Base-by-base conservation (phyloP, 2,329 filamentous ascomycete genomes). In the Colletotrichum orchidophilum region DNA sequence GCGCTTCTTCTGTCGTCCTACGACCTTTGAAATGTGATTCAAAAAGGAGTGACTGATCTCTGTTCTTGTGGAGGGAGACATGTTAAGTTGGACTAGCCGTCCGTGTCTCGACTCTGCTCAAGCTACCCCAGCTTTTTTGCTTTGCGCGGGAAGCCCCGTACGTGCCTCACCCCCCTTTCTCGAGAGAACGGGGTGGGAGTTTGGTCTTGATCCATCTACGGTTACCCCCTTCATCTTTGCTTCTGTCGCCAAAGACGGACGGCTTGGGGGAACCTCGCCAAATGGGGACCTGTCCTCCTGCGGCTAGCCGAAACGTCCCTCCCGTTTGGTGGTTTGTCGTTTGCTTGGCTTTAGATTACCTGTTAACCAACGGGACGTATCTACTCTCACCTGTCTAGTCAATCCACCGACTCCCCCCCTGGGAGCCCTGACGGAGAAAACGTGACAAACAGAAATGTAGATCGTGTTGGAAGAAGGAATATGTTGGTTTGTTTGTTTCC, bases 391-490 rank as follows among this genome's bases (percentile, higher is more conserved):
- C 6, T 8, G 6, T n/a, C 39, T n/a, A 11, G 39, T 8, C 39
- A n/a, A 1, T n/a, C 18, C 6, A 7, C 9, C 15, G 49, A 26
- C 24, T 52, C 49, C n/a, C 21, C 5, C 26, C n/a, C 15, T 26
- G 18, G 18, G 15, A 46, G 24, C 4, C 13, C 11, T 27, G 18
- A 11, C 9, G 5, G 35, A 39, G 57, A 63, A 35, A 21, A 13
- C 24, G 9, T 63, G 60, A 63, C 60, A 39, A 35, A 35, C 60
- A 18, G 18, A 53, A 53, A 33, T 53, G 60, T 21, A 21, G 49
- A 63, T 53, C 60, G 21, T 3, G 60, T 27, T 63, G 60, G 49
- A 63, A 63, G 35, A 63, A 63, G 60, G 21, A 63, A 63, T 3
- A 9, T 53, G 60, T 53, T 63, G 29, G 60, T 52, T 50, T 29